Conservation (phyloP, 768 basidiomycete genomes). For the Termitomyces sp. region DNA sequence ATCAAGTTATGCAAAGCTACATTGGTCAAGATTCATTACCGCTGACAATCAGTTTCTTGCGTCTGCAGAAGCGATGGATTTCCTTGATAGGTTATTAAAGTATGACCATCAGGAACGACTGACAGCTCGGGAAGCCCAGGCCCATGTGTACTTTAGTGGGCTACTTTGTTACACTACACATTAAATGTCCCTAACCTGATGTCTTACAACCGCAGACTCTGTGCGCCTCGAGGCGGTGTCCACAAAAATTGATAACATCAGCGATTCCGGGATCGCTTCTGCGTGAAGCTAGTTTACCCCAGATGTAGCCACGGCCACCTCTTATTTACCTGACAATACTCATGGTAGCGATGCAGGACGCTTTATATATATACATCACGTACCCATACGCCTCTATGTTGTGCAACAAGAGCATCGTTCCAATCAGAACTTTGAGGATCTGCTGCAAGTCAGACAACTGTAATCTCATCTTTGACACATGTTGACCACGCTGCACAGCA, state of each 20-base stretch:
- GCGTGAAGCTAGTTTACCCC: conserved; percentile 14
- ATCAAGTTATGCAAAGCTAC: conserved; percentile 50
- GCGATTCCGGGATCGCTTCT: conserved; percentile 45
- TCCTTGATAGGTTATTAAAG: conserved; percentile 59
- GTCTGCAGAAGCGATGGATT: conserved; percentile 58
- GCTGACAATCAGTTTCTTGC: conserved; percentile 53
- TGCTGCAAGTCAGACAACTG: not conserved
- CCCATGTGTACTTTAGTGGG: conserved; percentile 61
- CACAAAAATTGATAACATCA: conserved; percentile 39
- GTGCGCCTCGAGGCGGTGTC: conserved; percentile 43
- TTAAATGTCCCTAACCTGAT: conserved; percentile 5
- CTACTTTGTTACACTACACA: conserved; percentile 14
- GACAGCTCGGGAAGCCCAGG: conserved; percentile 62
- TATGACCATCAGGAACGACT: conserved; percentile 69
- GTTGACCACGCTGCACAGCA: conserved; percentile 5
- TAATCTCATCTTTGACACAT: conserved; percentile 14
- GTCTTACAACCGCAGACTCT: conserved; percentile 29
- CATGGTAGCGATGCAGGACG: conserved; percentile 10
- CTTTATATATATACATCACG: conserved; percentile 9
- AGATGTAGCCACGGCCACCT: not conserved
- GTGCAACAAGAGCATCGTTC: conserved; percentile 9
- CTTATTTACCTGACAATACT: conserved; percentile 7
- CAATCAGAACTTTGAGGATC: conserved; percentile 13
- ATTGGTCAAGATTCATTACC: conserved; percentile 61
- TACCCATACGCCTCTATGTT: conserved; percentile 8